phyloP scores from a whole-genome alignment of 805 yeast species.

The Spathaspora boniae region DNA sequence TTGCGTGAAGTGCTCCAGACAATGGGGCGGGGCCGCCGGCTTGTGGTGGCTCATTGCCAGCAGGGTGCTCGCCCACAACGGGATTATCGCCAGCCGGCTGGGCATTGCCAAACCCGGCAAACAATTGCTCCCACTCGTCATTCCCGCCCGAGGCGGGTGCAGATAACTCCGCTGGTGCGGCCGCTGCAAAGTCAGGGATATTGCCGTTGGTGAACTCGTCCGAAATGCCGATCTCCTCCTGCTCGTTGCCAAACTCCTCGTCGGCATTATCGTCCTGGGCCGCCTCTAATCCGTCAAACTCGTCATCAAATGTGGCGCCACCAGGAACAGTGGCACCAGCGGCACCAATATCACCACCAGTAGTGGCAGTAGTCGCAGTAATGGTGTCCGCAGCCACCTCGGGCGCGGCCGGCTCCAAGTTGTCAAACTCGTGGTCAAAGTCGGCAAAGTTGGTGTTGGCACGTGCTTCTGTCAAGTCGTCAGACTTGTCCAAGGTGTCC shows the following conservation, averaged over 20 bases:
- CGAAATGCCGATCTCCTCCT: constrained; percentile 21
- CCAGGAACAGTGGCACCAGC: constrained; percentile 11
- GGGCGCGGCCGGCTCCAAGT: constrained; percentile 30
- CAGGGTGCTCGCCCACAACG: not conserved
- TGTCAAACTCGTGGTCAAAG: constrained; percentile 36
- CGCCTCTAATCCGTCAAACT: constrained; percentile 35
- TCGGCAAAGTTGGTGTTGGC: constrained; percentile 22
- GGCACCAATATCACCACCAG: constrained; percentile 16
- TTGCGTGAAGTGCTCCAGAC: not conserved
- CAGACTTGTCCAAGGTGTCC: constrained; percentile 13
- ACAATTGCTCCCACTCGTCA: constrained; percentile 93
- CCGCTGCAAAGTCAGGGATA: constrained; percentile 38
- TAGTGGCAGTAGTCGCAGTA: constrained; percentile 15
- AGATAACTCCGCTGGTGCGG: too few relatives aligned
- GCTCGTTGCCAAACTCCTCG: constrained; percentile 26
- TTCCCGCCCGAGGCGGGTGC: constrained; percentile 23
- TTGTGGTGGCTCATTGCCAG: constrained; percentile 3
- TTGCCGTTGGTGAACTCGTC: constrained; percentile 25
- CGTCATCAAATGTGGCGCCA: constrained; percentile 37
- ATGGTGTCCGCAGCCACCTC: too few relatives aligned
- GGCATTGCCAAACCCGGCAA: constrained; percentile 77
- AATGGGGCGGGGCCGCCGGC: too few relatives aligned
- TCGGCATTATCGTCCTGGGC: constrained; percentile 27
- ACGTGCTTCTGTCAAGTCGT: constrained; percentile 2
- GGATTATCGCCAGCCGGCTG: constrained; percentile 12